Evolutionary conservation across 2,329 filamentous ascomycete species (phyloP), one percentile per base, ranked within the genome.

Genomic region (Pseudogymnoascus sp.): DNA sequence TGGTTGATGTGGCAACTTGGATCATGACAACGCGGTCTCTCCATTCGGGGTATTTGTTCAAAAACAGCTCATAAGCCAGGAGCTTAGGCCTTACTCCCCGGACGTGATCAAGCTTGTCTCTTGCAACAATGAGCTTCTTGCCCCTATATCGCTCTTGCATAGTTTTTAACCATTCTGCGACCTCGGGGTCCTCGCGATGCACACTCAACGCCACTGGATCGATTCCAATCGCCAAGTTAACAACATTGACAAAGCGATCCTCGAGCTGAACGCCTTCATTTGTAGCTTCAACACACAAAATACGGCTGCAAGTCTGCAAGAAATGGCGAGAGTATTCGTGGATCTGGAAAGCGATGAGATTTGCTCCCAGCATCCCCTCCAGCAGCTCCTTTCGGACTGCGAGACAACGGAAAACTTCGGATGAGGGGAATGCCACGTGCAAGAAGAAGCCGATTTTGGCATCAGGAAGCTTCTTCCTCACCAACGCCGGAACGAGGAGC

Each of bases 401-500:
- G 21, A 97, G 78, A 74, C 93, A 97, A 59, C 93, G 86, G 77
- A 97, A 97, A 1, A 97, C 91, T 72, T 97, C 93, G 0, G 93
- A 97, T 0, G 93, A 97, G 0, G 93, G 93, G 75, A 97, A 97
- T 0, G 93, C 92, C 28, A 93, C 91, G 73, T 97, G 93, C 14
- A 97, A 79, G 78, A 97, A 97, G 79, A 97, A 95, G 10, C 93
- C 93, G 70, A 97, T 97, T 77, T 96, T 90, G 14, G 93, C 93
- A 67, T 97, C 91, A 0, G 93, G 93, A 8, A 95, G 81, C 79
- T 93, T 90, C 77, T 96, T 88, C 28, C 93, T 89, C 53, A 97
- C 81, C 90, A 97, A 96, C 56, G 81, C 83, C 2, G 93, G 93
- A 1, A 97, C 90, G 5, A 97, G 82, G 4, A 97, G 82, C 59